phyloP scores from a whole-genome alignment of 106 monocot species.

The Alisma plantagoaquatica region DNA sequence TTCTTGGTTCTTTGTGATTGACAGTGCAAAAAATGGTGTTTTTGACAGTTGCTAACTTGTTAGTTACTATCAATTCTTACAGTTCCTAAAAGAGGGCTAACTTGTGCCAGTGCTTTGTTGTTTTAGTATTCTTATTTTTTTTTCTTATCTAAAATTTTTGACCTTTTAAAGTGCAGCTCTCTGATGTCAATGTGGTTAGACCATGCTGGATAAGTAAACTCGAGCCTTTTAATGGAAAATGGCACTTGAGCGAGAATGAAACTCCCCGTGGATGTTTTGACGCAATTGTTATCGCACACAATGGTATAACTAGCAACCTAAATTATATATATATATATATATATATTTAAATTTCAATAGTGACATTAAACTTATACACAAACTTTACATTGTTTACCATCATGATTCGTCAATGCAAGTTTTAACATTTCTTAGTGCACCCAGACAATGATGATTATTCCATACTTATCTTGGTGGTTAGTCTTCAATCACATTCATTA shows the following conservation, averaged over 20 bases:
- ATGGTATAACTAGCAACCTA: too few relatives aligned
- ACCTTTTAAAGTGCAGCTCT: slow-evolving; percentile 40
- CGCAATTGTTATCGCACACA: slow-evolving; percentile 89
- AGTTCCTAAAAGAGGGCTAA: too few relatives aligned
- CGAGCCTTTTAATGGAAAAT: slow-evolving; percentile 85
- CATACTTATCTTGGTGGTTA: not conserved
- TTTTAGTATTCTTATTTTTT: not conserved
- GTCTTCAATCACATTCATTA: not conserved
- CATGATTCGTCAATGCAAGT: too few relatives aligned
- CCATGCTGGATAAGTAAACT: slow-evolving; percentile 97
- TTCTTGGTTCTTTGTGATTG: too few relatives aligned
- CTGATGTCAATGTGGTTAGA: slow-evolving; percentile 47
- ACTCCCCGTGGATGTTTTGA: slow-evolving; percentile 71
- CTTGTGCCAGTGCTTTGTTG: not conserved
- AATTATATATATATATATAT: too few relatives aligned
- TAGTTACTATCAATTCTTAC: too few relatives aligned
- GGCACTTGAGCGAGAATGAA: slow-evolving; percentile 73
- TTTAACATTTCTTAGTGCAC: too few relatives aligned
- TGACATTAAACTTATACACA: too few relatives aligned
- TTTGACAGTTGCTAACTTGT: too few relatives aligned
- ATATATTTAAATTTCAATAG: too few relatives aligned
- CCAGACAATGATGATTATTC: too few relatives aligned
- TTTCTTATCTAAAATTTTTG: slow-evolving; percentile 2
- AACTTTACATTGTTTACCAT: not conserved
- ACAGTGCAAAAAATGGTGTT: too few relatives aligned